Conservation (phyloP, 2,329 filamentous ascomycete genomes). For the Diaporthe sp. region DNA sequence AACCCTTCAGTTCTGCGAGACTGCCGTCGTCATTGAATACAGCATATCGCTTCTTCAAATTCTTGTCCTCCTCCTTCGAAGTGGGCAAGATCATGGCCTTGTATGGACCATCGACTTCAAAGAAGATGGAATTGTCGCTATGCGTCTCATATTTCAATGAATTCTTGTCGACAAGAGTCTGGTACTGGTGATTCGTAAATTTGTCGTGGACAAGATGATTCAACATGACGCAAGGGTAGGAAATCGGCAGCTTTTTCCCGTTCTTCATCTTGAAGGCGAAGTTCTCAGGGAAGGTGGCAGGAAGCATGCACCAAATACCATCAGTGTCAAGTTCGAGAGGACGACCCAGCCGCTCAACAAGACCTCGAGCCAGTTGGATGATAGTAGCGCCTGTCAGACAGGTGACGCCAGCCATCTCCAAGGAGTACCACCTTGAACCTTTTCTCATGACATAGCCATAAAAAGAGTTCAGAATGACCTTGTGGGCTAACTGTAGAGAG, state of each 20-base stretch:
- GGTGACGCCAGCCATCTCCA: slow-evolving; percentile 99
- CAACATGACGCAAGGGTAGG: slow-evolving; percentile 98
- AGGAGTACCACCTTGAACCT: slow-evolving; percentile 97
- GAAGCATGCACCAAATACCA: slow-evolving; percentile 99
- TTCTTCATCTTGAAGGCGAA: slow-evolving; percentile 95
- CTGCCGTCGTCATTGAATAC: slow-evolving; percentile 99
- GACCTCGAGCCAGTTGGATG: slow-evolving; percentile 93
- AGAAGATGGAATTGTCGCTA: slow-evolving; percentile 99
- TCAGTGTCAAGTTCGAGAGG: slow-evolving; percentile 97
- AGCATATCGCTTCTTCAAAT: slow-evolving; percentile 98
- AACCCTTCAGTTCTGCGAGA: slow-evolving; percentile 95
- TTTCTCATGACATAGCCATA: slow-evolving; percentile 99
- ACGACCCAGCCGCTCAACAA: slow-evolving; percentile 93
- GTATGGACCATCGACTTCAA: slow-evolving; percentile 98
- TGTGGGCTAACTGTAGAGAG: slow-evolving; percentile 95
- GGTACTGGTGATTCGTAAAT: slow-evolving; percentile 98
- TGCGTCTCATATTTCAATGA: slow-evolving; percentile 95
- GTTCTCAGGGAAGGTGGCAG: slow-evolving; percentile 96
- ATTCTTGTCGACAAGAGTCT: slow-evolving; percentile 84
- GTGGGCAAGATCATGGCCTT: slow-evolving; percentile 97
- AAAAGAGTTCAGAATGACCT: slow-evolving; percentile 99
- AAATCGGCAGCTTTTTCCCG: slow-evolving; percentile 96
- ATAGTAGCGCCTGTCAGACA: slow-evolving; percentile 96
- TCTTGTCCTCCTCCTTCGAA: slow-evolving; percentile 99
- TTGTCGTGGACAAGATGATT: slow-evolving; percentile 95